phyloP scores from a whole-genome alignment of 2,329 filamentous ascomycete species.

The Diaporthe velutina region DNA sequence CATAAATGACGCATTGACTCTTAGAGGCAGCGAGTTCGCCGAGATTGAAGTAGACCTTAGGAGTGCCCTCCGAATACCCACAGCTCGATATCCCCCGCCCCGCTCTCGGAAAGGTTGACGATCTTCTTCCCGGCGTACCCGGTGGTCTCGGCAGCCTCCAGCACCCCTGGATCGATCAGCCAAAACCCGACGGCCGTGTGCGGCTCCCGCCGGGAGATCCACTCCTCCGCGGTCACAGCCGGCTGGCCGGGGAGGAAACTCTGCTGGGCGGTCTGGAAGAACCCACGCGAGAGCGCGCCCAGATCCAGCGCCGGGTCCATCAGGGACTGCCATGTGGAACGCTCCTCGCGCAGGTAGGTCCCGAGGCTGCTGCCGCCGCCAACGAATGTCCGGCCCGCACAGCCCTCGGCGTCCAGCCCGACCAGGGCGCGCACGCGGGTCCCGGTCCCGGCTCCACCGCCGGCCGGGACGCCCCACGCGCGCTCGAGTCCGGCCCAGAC shows the following conservation, averaged over 20 bases:
- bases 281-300: background rate
- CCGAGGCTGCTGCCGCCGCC: too few species aligned
- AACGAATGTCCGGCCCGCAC: too few species aligned
- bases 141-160: constrained; percentile 10
- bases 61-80: background rate
- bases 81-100: background rate
- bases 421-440: too few species aligned
- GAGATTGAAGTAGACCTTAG: background rate
- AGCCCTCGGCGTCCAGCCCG: too few species aligned
- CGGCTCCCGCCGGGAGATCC: background rate
- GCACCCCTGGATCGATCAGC: constrained; percentile 11
- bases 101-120: background rate
- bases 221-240: constrained; percentile 12
- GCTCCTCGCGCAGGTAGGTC: background rate
- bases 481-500: too few species aligned
- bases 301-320: background rate
- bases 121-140: background rate
- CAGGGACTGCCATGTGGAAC: background rate
- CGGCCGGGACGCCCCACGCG: too few species aligned
- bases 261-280: background rate
- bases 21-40: background rate
- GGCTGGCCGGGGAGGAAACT: background rate
- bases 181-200: constrained; percentile 30
- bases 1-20: background rate
- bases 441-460: too few species aligned